Conservation (phyloP, 306 rosid species). For the Boehmeria nivea region DNA sequence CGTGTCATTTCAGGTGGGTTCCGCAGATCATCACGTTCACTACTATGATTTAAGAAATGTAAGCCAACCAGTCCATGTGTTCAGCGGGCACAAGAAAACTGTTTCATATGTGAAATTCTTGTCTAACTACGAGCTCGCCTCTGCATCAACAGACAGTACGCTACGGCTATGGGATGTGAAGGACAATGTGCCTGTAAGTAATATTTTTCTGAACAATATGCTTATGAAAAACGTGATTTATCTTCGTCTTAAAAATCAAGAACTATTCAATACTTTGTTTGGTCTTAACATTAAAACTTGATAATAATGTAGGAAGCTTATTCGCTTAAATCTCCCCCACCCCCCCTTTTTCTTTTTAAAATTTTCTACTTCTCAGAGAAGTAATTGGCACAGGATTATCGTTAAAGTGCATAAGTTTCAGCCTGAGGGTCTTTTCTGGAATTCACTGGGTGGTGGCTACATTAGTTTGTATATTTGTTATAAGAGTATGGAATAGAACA, state of each 20-base stretch:
- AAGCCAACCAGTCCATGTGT: conserved; percentile 80
- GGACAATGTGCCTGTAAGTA: conserved; percentile 71
- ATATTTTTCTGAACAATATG: conserved; percentile 11
- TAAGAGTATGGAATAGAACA: background rate
- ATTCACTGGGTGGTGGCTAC: too few species aligned
- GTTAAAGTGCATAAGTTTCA: too few species aligned
- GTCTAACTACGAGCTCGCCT: conserved; percentile 83
- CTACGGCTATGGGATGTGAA: conserved; percentile 91
- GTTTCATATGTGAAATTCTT: conserved; percentile 95
- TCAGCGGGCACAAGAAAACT: conserved; percentile 83
- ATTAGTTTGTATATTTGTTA: too few species aligned
- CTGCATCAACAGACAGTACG: conserved; percentile 96
- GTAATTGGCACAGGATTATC: too few species aligned
- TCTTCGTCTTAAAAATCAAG: background rate
- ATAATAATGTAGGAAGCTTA: background rate
- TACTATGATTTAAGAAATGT: conserved; percentile 83
- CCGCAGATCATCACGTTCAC: conserved; percentile 96
- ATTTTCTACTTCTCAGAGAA: too few species aligned
- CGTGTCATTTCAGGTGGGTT: conserved; percentile 67
- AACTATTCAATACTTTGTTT: background rate
- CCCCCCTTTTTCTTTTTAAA: too few species aligned
- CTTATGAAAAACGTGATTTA: conserved; percentile 3
- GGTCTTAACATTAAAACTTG: background rate
- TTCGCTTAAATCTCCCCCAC: too few species aligned
- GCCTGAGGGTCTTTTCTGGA: too few species aligned